A percentile compares a stretch with the other conserved stretches of the same genome.
Conservation (phyloP, 768 basidiomycete genomes). For the Leucosporidium yakuticum region DNA sequence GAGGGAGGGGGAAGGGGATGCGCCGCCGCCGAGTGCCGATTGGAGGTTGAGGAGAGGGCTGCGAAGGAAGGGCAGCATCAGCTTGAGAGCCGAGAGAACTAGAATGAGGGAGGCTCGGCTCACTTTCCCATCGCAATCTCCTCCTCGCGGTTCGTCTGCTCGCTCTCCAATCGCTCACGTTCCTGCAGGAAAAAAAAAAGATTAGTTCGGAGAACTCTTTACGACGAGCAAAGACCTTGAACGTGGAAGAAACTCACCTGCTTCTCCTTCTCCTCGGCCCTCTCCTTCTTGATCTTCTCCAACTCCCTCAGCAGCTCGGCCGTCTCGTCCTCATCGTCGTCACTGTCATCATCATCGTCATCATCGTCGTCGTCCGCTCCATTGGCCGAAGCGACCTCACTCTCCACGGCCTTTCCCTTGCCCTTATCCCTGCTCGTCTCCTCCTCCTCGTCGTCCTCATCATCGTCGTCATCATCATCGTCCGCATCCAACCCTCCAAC, state of each 20-base stretch:
- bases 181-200: constrained; percentile 50
- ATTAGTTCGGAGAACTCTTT: background rate
- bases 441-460: constrained; percentile 51
- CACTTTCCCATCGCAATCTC: constrained; percentile 65
- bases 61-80: background rate
- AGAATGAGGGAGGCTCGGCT: background rate
- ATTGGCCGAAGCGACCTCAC: constrained; percentile 44
- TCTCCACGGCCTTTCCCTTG: constrained; percentile 50
- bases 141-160: constrained; percentile 55
- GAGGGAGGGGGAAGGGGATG: constrained; percentile 51
- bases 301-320: constrained; percentile 90
- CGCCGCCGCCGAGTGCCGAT: constrained; percentile 64
- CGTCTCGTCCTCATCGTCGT: constrained; percentile 68
- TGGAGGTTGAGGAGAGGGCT: constrained; percentile 89
- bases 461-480: constrained; percentile 75
- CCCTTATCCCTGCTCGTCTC: constrained; percentile 19
- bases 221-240: background rate
- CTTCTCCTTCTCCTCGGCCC: constrained; percentile 84
- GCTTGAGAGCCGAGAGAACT: no score
- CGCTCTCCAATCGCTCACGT: constrained; percentile 61
- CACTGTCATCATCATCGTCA: constrained; percentile 78
- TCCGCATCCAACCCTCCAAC: constrained; percentile 83
- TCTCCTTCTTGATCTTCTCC: constrained; percentile 96
- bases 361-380: constrained; percentile 61
- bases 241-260: constrained; percentile 40